These are phyloP conservation scores for Pleurostoma richardsiae DNA, from an alignment of 2,329 filamentous ascomycete species.

Conservation along the genomic window DNA sequence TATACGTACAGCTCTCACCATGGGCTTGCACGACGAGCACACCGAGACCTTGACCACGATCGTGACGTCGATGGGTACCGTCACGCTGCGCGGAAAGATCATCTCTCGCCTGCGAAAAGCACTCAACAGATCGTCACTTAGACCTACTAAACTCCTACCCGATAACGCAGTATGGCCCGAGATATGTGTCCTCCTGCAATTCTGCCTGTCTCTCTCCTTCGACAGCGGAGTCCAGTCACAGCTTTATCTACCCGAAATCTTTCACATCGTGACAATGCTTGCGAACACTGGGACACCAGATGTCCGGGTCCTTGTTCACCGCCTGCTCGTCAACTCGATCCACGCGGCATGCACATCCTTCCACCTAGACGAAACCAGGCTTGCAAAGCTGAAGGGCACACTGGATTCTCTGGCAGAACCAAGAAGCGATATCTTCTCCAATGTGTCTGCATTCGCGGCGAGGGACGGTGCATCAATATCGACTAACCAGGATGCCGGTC, in stretches of 20 bases:
- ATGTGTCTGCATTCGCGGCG: constrained; percentile 30
- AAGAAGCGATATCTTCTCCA: constrained; percentile 52
- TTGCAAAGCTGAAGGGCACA: constrained; percentile 49
- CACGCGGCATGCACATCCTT: constrained; percentile 66
- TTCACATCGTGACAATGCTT: constrained; percentile 67
- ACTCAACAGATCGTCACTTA: constrained; percentile 60
- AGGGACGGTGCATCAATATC: constrained; percentile 51
- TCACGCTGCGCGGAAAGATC: constrained; percentile 61
- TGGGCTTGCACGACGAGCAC: constrained; percentile 53
- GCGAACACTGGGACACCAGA: constrained; percentile 58
- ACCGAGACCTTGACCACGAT: constrained; percentile 58
- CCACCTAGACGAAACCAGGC: constrained; percentile 51
- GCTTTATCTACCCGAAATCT: constrained; percentile 63
- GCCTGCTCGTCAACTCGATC: constrained; percentile 60
- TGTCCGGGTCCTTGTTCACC: constrained; percentile 55
- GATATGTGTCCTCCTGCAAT: constrained; percentile 61
- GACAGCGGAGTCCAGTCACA: constrained; percentile 64
- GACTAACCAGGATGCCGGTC: constrained; percentile 47
- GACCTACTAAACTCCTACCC: constrained; percentile 59
- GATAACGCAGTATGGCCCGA: constrained; percentile 68
- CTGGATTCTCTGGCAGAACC: constrained; percentile 57
- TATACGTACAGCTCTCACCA: constrained; percentile 55
- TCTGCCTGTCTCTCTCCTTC: constrained; percentile 63
- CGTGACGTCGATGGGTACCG: constrained; percentile 57
- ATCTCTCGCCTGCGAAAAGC: constrained; percentile 62